Evolutionary conservation across 768 basidiomycete species (phyloP), one percentile per base, ranked within the genome.

Genomic region (Mycena amicta): DNA sequence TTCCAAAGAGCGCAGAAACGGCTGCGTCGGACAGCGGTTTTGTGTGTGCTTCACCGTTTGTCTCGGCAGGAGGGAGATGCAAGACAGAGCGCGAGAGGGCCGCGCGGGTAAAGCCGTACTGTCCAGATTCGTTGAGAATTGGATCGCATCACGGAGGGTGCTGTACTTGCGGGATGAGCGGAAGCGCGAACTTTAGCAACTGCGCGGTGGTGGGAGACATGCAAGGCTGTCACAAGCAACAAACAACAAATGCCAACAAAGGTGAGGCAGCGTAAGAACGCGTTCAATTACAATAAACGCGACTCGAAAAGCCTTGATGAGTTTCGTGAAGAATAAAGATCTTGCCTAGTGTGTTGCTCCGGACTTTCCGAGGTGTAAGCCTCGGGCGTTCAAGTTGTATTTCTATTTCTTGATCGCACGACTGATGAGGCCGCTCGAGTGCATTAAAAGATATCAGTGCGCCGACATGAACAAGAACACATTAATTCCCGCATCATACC

Each of bases 31-130:
- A 81, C 22, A 93, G 83, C 5, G 89, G 89, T 55, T 80, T 74
- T 85, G 86, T 45, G 43, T 45, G 43, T 45, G 13, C 8, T 45
- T 23, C 15, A 15, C 43, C 13, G 22, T 8, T 25, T 13, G 8
- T 28, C 11, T 37, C 33, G 0, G 78, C 75, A 27, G 69, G 55
- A 5, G 84, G 82, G 2, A 90, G 75, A 2, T 75, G 68, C 3
- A 89, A 77, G 5, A 82, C 89, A 22, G 90, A 85, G 49, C 75
- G 81, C 3, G 90, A 80, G 11, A 93, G 78, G 0, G 89, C 80
- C 27, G 84, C 77, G 20, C 91, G 83, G 12, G 91, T 88, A 70
- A 93, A 93, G 8, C 92, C 92, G 62, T 90, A 81, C 5, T 79
- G 79, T 55, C 68, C 70, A 27, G n/a, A 13, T 12, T 27, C 23